Conservation (phyloP, 441 rosid genomes). For the Gossypium gossypioides region DNA sequence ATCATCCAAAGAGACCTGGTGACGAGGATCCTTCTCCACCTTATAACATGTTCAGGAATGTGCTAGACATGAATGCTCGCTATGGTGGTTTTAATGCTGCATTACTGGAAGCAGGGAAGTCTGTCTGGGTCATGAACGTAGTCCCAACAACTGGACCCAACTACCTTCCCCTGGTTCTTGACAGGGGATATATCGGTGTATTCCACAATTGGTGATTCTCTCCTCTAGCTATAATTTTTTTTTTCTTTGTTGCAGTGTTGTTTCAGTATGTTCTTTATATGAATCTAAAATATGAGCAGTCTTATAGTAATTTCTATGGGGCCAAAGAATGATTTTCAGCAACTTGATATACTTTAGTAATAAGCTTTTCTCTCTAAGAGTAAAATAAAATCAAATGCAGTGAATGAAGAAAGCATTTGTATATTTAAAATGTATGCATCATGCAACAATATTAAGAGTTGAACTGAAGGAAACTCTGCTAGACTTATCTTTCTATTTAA, state of each 20-base stretch:
- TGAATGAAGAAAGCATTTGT: not conserved
- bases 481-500: not conserved
- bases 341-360: not conserved
- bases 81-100: conserved; percentile 88
- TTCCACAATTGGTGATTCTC: conserved; percentile 75
- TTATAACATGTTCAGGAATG: conserved; percentile 89
- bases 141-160: conserved; percentile 78
- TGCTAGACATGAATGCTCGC: conserved; percentile 91
- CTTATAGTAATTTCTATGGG: not conserved
- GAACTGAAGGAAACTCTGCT: not conserved
- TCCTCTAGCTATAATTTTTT: not conserved
- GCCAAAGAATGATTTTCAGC: not conserved
- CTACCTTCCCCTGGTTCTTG: conserved; percentile 74
- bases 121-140: conserved; percentile 96
- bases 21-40: conserved; percentile 97
- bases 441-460: not conserved
- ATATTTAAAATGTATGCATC: not conserved
- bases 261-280: not conserved
- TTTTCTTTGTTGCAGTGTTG: not conserved
- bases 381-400: not conserved
- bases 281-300: not conserved
- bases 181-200: conserved; percentile 86
- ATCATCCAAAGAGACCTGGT: conserved; percentile 98
- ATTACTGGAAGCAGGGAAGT: conserved; percentile 62
- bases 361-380: not conserved